phyloP scores from a whole-genome alignment of 2,329 filamentous ascomycete genomes.

The Achaetomium macrosporum region DNA sequence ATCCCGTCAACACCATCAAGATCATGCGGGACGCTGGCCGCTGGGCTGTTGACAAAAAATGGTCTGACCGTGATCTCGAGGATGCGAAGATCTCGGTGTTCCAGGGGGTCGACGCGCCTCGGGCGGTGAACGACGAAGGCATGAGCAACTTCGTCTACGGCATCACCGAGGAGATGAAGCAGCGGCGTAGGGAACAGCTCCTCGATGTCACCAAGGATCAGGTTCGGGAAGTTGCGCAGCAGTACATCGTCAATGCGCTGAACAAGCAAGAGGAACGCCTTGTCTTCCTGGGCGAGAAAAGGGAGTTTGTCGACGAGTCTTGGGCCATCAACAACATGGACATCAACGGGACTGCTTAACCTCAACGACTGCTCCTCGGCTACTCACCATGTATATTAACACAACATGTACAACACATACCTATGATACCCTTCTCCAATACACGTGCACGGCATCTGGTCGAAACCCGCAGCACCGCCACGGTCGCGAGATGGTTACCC shows the following conservation, averaged over 20 bases:
- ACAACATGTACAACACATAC: slow-evolving; percentile 29
- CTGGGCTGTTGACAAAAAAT: slow-evolving; percentile 76
- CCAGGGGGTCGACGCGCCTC: slow-evolving; percentile 83
- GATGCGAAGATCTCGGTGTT: slow-evolving; percentile 96
- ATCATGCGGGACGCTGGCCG: slow-evolving; percentile 78
- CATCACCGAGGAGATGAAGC: slow-evolving; percentile 83
- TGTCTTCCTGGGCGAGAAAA: slow-evolving; percentile 77
- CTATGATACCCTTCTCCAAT: slow-evolving; percentile 35
- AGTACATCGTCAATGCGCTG: slow-evolving; percentile 67
- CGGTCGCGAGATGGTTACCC: background rate
- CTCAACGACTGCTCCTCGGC: background rate
- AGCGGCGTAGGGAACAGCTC: slow-evolving; percentile 73
- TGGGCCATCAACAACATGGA: slow-evolving; percentile 79
- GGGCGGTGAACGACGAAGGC: slow-evolving; percentile 80
- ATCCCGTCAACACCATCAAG: slow-evolving; percentile 78
- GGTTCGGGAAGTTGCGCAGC: slow-evolving; percentile 73
- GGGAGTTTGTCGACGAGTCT: slow-evolving; percentile 64
- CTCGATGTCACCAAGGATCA: slow-evolving; percentile 79
- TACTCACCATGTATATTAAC: slow-evolving; percentile 22
- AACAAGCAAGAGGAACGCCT: slow-evolving; percentile 55
- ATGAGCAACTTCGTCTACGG: slow-evolving; percentile 80
- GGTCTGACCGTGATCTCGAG: slow-evolving; percentile 80
- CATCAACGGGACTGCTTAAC: slow-evolving; percentile 40
- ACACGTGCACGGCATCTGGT: background rate
- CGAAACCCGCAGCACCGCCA: background rate